Evolutionary conservation across 139 green algal species (phyloP).

Genomic region (Chloropicon primus): DNA sequence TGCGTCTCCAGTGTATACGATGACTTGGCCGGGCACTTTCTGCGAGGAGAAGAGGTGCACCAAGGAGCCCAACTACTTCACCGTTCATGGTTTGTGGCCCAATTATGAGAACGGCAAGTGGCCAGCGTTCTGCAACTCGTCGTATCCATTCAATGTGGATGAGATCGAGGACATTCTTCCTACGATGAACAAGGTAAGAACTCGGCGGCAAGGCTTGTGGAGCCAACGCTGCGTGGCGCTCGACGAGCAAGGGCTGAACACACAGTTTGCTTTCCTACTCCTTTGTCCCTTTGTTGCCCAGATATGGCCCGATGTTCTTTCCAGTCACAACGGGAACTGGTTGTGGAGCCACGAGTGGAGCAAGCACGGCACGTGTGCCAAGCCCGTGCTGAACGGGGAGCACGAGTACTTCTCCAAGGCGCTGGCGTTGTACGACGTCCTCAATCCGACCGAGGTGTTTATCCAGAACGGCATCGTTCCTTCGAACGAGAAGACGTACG

Average conservation of each 20-base stretch:
- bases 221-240: too few relatives aligned
- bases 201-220: too few relatives aligned
- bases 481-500: background rate
- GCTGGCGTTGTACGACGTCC: conserved; percentile 27
- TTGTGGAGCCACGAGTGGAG: conserved; percentile 49
- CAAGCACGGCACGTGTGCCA: conserved; percentile 46
- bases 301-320: conserved; percentile 13
- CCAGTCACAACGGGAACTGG: background rate
- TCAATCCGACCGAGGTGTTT: background rate
- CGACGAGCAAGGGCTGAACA: too few relatives aligned
- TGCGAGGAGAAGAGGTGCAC: background rate
- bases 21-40: background rate
- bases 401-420: conserved; percentile 32
- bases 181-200: conserved; percentile 1
- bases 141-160: background rate
- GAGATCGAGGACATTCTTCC: conserved; percentile 16
- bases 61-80: conserved; percentile 26
- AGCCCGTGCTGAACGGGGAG: conserved; percentile 24
- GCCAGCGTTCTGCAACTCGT: conserved; percentile 37
- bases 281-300: background rate
- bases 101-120: conserved; percentile 40
- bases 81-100: conserved; percentile 62
- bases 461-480: background rate
- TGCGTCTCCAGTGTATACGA: background rate
- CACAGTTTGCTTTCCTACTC: too few relatives aligned